Percentiles rank a stretch among this genome's conserved stretches.
Conservation (phyloP, 805 yeast species). For the Ogataea chonburiensis region DNA sequence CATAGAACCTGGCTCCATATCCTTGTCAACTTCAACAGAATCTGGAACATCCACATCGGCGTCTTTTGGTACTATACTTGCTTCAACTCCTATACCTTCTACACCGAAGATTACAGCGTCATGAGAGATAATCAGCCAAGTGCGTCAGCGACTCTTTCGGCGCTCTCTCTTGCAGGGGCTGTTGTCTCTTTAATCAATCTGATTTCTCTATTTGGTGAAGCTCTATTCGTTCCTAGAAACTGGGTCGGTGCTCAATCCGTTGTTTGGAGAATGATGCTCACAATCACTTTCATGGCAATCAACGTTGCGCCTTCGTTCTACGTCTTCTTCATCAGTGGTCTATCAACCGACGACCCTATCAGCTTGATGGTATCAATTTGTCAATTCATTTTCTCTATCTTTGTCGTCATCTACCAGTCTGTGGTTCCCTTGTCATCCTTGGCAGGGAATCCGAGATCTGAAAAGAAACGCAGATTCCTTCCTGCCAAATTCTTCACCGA, state of each 20-base stretch:
- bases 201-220: conserved; percentile 55
- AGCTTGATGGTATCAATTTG: conserved; percentile 48
- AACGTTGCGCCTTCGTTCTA: conserved; percentile 53
- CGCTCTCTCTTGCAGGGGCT: conserved; percentile 67
- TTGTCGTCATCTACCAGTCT: conserved; percentile 56
- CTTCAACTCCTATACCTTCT: conserved; percentile 65
- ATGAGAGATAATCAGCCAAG: conserved; percentile 60
- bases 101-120: conserved; percentile 56
- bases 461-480: conserved; percentile 40
- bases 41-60: conserved; percentile 75
- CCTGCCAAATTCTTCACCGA: conserved; percentile 61
- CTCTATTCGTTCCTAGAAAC: conserved; percentile 62
- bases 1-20: conserved; percentile 76
- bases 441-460: conserved; percentile 42
- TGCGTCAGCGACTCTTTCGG: conserved; percentile 50
- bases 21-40: conserved; percentile 69
- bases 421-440: conserved; percentile 59
- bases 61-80: conserved; percentile 77
- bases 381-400: conserved; percentile 56
- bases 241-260: conserved; percentile 74
- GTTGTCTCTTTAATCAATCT: conserved; percentile 58
- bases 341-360: conserved; percentile 31
- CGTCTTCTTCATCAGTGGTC: conserved; percentile 42
- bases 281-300: conserved; percentile 42
- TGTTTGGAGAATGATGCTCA: conserved; percentile 43